phyloP scores from a whole-genome alignment of 2,329 filamentous ascomycete genomes.

The Fulvia fulva region DNA sequence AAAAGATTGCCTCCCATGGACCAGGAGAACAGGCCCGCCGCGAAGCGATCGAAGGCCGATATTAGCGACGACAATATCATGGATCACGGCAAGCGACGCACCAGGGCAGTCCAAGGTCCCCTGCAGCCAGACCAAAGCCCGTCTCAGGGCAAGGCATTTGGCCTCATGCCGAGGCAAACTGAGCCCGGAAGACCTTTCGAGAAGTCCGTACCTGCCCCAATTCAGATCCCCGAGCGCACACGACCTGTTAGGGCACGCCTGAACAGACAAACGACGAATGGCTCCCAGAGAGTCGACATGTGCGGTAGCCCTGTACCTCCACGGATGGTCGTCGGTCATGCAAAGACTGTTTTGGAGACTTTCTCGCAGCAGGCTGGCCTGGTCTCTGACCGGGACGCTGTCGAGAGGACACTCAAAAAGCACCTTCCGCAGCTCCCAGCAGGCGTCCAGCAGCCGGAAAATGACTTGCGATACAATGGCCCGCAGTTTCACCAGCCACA shows the following conservation, averaged over 20 bases:
- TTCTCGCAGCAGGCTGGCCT: conserved; percentile 24
- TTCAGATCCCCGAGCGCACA: neutral
- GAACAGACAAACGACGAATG: conserved; percentile 20
- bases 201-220: neutral
- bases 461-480: neutral
- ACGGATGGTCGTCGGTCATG: conserved; percentile 20
- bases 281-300: conserved; percentile 27
- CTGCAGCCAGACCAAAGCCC: neutral
- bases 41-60: neutral
- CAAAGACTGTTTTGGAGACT: conserved; percentile 25
- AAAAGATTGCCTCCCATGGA: neutral
- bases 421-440: neutral
- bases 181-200: neutral
- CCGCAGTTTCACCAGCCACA: neutral
- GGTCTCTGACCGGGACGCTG: conserved; percentile 14
- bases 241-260: neutral
- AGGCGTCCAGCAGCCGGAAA: neutral
- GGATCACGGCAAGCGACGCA: neutral
- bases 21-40: neutral
- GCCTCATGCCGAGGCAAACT: too few relatives aligned
- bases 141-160: too few relatives aligned
- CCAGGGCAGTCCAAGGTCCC: neutral
- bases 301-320: conserved; percentile 30
- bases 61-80: neutral
- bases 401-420: neutral